Evolutionary conservation across 768 basidiomycete genomes (phyloP).

Genomic region (Hypholoma fasciculare): DNA sequence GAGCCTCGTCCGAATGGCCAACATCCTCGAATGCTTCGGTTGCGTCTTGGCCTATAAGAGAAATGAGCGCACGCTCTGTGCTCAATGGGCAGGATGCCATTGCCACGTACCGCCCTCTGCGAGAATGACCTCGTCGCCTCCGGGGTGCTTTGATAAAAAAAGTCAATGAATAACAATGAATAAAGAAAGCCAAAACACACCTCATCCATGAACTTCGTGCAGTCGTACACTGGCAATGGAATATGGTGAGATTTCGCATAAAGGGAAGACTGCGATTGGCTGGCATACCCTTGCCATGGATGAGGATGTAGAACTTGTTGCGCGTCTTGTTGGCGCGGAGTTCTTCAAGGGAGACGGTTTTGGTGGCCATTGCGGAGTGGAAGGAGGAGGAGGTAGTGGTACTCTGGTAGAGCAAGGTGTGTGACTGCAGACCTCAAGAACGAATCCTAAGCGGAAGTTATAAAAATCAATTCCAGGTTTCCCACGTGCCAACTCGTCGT

Average conservation of each 20-base stretch:
- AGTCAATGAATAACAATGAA: neutral
- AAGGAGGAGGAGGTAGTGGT: slow-evolving; percentile 26
- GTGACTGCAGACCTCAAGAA: slow-evolving; percentile 5
- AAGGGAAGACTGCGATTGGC: slow-evolving; percentile 35
- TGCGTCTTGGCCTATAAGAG: slow-evolving; percentile 78
- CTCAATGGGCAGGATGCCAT: slow-evolving; percentile 8
- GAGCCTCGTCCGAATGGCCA: slow-evolving; percentile 98
- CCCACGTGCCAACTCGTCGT: slow-evolving; percentile 15
- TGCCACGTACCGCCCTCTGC: slow-evolving; percentile 81
- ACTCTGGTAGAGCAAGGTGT: slow-evolving; percentile 7
- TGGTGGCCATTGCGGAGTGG: slow-evolving; percentile 44
- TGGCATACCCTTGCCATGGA: slow-evolving; percentile 78
- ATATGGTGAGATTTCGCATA: slow-evolving; percentile 27
- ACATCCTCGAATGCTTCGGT: slow-evolving; percentile 99
- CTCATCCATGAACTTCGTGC: slow-evolving; percentile 94
- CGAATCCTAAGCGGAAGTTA: neutral
- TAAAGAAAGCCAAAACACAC: slow-evolving; percentile 34
- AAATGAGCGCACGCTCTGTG: slow-evolving; percentile 5
- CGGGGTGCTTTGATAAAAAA: slow-evolving; percentile 65
- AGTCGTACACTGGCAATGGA: slow-evolving; percentile 76
- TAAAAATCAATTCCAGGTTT: slow-evolving; percentile 13
- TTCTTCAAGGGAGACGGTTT: slow-evolving; percentile 67
- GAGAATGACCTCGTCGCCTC: slow-evolving; percentile 96
- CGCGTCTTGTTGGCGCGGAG: slow-evolving; percentile 77
- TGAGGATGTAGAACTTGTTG: slow-evolving; percentile 77